Conservation (phyloP, 306 rosid species). For the Purshia tridentata region DNA sequence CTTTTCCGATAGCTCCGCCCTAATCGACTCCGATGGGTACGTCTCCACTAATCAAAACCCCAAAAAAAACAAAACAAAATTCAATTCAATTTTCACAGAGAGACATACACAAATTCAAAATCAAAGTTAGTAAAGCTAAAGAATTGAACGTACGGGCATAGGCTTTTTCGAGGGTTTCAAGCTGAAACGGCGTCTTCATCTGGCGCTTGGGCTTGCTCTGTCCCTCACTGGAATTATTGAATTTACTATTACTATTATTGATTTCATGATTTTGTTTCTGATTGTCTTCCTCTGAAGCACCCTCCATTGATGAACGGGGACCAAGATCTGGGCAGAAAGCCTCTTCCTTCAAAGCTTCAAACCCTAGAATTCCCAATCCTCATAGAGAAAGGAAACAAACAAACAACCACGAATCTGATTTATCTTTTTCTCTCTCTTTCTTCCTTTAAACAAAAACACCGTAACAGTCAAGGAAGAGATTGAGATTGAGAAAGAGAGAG, state of each 20-base stretch:
- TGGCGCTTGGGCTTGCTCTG: constrained; percentile 95
- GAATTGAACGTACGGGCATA: constrained; percentile 60
- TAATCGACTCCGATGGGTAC: constrained; percentile 77
- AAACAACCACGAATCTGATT: constrained; percentile 37
- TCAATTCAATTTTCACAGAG: background rate
- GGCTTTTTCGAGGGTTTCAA: constrained; percentile 88
- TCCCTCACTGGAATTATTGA: constrained; percentile 82
- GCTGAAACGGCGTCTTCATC: constrained; percentile 99
- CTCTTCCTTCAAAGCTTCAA: constrained; percentile 13
- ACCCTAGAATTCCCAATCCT: constrained; percentile 55
- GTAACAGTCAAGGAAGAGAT: constrained; percentile 74
- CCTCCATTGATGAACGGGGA: constrained; percentile 63
- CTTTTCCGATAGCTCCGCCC: constrained; percentile 78
- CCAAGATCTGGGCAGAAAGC: constrained; percentile 47
- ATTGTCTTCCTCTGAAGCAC: constrained; percentile 68
- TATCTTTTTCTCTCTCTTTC: constrained; percentile 15
- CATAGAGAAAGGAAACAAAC: constrained; percentile 23
- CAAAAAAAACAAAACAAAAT: constrained; percentile 14
- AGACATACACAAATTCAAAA: background rate
- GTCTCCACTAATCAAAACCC: constrained; percentile 68
- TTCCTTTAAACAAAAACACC: constrained; percentile 51
- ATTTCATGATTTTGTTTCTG: constrained; percentile 39
- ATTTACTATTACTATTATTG: constrained; percentile 44
- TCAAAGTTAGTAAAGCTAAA: constrained; percentile 5
- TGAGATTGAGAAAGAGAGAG: constrained; percentile 25